A percentile compares a stretch with the other conserved stretches of the same genome.
These are phyloP conservation scores for Oryza nivara DNA, from an alignment of 176 grass and related monocot genomes.

Conservation along the genomic window DNA sequence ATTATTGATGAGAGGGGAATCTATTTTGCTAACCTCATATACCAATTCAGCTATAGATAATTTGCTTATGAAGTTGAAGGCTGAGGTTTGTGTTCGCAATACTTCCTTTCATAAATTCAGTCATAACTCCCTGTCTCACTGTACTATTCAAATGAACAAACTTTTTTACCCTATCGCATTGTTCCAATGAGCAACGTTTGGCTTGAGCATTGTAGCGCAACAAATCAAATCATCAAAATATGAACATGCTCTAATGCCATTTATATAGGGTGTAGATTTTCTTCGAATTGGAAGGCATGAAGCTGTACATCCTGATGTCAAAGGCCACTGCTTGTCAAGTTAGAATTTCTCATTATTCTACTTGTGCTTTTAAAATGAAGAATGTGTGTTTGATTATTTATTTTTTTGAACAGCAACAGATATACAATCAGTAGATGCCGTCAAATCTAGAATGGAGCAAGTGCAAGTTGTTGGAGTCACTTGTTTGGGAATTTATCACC, in stretches of 20 bases:
- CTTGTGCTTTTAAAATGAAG: slow-evolving; percentile 29
- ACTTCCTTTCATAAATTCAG: background rate
- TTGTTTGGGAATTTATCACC: slow-evolving; percentile 92
- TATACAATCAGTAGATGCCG: slow-evolving; percentile 67
- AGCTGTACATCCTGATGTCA: slow-evolving; percentile 80
- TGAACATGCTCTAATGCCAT: slow-evolving; percentile 22
- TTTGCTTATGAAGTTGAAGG: slow-evolving; percentile 93
- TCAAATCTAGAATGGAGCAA: slow-evolving; percentile 87
- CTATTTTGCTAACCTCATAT: slow-evolving; percentile 94
- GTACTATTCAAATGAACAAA: background rate
- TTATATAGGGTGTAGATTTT: slow-evolving; percentile 85
- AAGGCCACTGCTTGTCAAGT: slow-evolving; percentile 81
- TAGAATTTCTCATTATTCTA: slow-evolving; percentile 24
- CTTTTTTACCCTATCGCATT: background rate
- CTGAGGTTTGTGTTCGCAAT: slow-evolving; percentile 52
- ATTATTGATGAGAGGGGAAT: slow-evolving; percentile 87
- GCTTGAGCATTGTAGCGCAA: slow-evolving; percentile 4
- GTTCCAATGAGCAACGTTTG: slow-evolving; percentile 5
- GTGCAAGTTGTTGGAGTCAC: slow-evolving; percentile 92
- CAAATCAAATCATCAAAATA: slow-evolving; percentile 3
- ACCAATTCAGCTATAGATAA: slow-evolving; percentile 99
- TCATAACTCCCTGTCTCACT: background rate
- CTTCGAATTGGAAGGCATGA: slow-evolving; percentile 91
- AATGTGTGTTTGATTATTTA: slow-evolving; percentile 39
- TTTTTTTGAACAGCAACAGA: slow-evolving; percentile 61